These are phyloP conservation scores for Debaryomyces psychrophilus DNA, from an alignment of 1,139 yeast genomes.

Conservation along the genomic window DNA sequence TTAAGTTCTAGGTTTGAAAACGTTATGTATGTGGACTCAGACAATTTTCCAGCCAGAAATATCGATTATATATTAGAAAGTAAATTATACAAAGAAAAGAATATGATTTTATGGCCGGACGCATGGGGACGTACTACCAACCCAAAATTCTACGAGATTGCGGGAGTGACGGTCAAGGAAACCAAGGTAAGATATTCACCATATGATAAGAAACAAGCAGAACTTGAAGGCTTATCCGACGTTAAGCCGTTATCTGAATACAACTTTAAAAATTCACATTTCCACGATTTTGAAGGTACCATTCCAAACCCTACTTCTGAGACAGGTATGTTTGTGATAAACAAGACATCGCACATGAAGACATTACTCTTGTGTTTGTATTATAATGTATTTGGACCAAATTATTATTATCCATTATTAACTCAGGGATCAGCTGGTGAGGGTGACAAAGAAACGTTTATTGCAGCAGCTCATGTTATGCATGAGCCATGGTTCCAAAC, in stretches of 20 bases:
- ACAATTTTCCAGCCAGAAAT: conserved; percentile 60
- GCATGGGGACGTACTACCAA: conserved; percentile 55
- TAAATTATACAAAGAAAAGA: conserved; percentile 41
- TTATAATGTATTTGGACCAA: conserved; percentile 64
- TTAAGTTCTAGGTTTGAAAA: conserved; percentile 61
- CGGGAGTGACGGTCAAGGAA: conserved; percentile 40
- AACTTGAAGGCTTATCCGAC: conserved; percentile 21
- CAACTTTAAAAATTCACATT: conserved; percentile 39
- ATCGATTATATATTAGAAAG: conserved; percentile 53
- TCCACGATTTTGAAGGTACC: conserved; percentile 60
- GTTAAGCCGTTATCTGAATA: conserved; percentile 34
- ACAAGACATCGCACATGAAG: conserved; percentile 53
- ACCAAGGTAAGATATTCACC: conserved; percentile 39
- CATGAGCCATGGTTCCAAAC: conserved; percentile 57
- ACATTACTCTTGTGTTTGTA: conserved; percentile 57
- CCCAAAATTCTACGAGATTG: conserved; percentile 50
- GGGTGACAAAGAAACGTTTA: conserved; percentile 71
- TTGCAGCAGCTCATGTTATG: conserved; percentile 62
- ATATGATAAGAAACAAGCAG: conserved; percentile 34
- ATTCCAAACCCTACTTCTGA: conserved; percentile 67
- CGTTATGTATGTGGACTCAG: conserved; percentile 67
- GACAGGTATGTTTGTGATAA: conserved; percentile 62
- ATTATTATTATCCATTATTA: conserved; percentile 59
- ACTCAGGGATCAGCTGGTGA: conserved; percentile 74
- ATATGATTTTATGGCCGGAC: conserved; percentile 56